Base-by-base conservation (phyloP, 805 yeast species). In the Phaffomyces opuntiae region DNA sequence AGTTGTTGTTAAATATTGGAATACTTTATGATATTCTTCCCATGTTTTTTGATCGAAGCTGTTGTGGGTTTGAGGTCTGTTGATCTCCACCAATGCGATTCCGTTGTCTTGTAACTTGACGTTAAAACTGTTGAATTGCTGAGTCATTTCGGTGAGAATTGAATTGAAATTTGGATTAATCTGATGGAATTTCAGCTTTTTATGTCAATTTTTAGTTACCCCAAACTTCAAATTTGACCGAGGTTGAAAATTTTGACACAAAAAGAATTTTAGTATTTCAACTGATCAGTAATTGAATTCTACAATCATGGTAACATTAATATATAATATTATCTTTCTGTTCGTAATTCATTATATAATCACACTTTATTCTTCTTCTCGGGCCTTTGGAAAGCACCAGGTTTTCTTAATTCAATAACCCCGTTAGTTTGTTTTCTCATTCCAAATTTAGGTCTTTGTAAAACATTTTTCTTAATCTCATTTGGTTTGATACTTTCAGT, bases 41-140 rank as follows among this genome's bases (percentile, higher is more conserved):
- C 86, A 84, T 16, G 81, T 73, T 36, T 54, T 63, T 47, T 69
- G 71, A 44, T 73, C 65, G 58, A 78, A 78, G 0, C 88, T 81
- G 56, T 85, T 85, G 48, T 78, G 67, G 2, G 67, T 62, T 52
- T 70, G 66, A 5, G 87, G 84, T 46, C 85, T 75, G 62, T 82
- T 78, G 62, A 81, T 65, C 57, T 78, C 74, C 19, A 85, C 31
- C 9, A 29, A 11, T 11, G 31, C 68, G 21, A 83, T 73, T 5
- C 62, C 55, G 52, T 66, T 54, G 39, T 19, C 31, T 13, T 47
- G 31, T 12, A 46, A 17, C 1, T 39, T 41, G 17, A 56, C 56
- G 13, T 35, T 48, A 47, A 58, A 60, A 43, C 56, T 49, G 5
- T 49, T 36, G 44, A 50, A 57, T 17, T 42, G 25, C 17, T 38